These are phyloP conservation scores for Sphaerosporella brunnea DNA, from an alignment of 495 filamentous ascomycete species.

Conservation along the genomic window DNA sequence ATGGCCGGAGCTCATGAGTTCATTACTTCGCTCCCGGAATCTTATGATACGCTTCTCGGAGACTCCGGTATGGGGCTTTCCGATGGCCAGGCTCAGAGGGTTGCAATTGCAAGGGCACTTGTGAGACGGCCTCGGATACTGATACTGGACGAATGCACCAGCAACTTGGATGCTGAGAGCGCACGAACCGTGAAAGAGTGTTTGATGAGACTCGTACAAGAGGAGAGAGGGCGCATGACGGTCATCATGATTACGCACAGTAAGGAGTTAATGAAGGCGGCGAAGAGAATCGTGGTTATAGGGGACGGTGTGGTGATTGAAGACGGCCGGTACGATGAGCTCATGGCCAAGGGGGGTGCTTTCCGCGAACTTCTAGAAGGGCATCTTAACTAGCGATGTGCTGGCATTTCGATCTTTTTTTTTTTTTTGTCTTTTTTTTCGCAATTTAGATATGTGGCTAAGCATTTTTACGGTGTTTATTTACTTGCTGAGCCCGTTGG, in stretches of 20 bases:
- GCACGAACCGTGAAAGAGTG: constrained; percentile 48
- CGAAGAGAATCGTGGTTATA: constrained; percentile 57
- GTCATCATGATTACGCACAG: constrained; percentile 62
- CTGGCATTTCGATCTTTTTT: too few species aligned
- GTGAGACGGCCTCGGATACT: constrained; percentile 50
- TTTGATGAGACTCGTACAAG: constrained; percentile 36
- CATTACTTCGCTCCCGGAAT: constrained; percentile 48
- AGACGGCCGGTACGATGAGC: constrained; percentile 31
- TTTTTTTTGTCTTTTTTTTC: too few species aligned
- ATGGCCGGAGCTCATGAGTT: constrained; percentile 67
- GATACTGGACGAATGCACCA: constrained; percentile 79
- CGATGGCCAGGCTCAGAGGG: constrained; percentile 68
- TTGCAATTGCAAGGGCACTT: constrained; percentile 69
- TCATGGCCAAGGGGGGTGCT: constrained; percentile 9
- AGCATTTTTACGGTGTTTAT: too few species aligned
- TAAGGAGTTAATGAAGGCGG: constrained; percentile 50
- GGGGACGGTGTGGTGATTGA: constrained; percentile 50
- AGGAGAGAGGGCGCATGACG: constrained; percentile 28
- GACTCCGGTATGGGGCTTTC: constrained; percentile 45
- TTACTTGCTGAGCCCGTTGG: too few species aligned
- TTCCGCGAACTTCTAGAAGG: constrained; percentile 12
- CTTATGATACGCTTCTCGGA: constrained; percentile 60
- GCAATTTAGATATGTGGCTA: too few species aligned
- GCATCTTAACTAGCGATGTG: too few species aligned
- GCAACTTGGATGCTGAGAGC: constrained; percentile 54